A percentile compares a stretch with the other conserved stretches of the same genome.
These are phyloP conservation scores for Ophiosphaerella korrae DNA, from an alignment of 2,329 filamentous ascomycete genomes.

Conservation along the genomic window DNA sequence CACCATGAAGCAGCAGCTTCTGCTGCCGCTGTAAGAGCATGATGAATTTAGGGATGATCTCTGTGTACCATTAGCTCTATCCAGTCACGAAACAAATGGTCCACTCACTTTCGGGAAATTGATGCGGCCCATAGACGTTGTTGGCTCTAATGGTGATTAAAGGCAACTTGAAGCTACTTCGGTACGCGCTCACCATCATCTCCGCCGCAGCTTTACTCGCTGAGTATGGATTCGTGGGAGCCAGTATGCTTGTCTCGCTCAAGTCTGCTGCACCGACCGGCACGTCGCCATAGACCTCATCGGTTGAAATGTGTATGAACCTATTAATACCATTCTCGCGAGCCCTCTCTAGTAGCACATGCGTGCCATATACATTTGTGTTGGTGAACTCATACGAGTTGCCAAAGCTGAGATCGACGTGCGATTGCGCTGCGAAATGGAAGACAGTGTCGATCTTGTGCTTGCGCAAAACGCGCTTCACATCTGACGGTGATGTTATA, in stretches of 20 bases:
- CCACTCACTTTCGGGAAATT: constrained; percentile 78
- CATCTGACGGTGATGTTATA: constrained; percentile 72
- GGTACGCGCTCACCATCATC: constrained; percentile 86
- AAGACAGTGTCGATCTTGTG: constrained; percentile 79
- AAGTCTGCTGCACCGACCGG: constrained; percentile 73
- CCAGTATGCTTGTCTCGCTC: constrained; percentile 73
- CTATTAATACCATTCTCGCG: constrained; percentile 72
- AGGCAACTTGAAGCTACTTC: constrained; percentile 80
- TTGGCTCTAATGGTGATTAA: constrained; percentile 81
- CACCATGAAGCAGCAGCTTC: constrained; percentile 75
- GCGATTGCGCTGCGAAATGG: constrained; percentile 85
- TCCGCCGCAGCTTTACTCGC: constrained; percentile 82
- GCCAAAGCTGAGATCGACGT: constrained; percentile 81
- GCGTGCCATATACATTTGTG: constrained; percentile 84
- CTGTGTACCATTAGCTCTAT: constrained; percentile 51
- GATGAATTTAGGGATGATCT: constrained; percentile 84
- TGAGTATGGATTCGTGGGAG: constrained; percentile 81
- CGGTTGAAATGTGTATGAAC: constrained; percentile 83
- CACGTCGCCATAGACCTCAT: constrained; percentile 85
- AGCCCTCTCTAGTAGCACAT: constrained; percentile 77
- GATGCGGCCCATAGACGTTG: constrained; percentile 85
- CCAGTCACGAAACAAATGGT: neutral
- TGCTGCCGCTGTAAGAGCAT: constrained; percentile 70
- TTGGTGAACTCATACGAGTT: constrained; percentile 82
- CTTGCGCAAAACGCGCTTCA: constrained; percentile 71